phyloP scores from a whole-genome alignment of 148 eudicot species.

The Fagopyrum homotropicum region DNA sequence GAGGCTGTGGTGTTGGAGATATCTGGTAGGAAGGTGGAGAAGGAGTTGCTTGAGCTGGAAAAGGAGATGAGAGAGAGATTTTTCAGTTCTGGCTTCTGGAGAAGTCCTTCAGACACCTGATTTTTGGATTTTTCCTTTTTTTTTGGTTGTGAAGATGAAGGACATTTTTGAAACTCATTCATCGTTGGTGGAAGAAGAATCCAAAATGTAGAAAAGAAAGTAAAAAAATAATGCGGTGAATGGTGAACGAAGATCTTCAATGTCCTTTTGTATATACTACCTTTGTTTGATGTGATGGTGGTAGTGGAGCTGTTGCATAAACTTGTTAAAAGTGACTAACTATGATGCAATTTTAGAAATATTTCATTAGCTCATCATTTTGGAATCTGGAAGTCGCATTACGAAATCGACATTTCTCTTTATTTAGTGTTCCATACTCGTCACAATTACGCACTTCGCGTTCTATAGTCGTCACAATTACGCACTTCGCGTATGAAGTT shows the following conservation, averaged over 20 bases:
- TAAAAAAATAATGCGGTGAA: not conserved
- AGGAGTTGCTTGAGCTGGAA: slow-evolving; percentile 18
- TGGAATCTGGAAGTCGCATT: not conserved
- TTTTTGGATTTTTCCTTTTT: not conserved
- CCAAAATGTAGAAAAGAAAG: not conserved
- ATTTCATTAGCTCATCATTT: not conserved
- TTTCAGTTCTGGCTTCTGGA: slow-evolving; percentile 19
- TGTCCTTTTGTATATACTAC: not conserved
- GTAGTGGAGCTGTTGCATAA: not conserved
- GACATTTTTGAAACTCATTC: not conserved
- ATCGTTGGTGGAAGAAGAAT: not conserved
- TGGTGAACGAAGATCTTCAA: not conserved
- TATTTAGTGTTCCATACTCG: not conserved
- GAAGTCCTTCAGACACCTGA: slow-evolving; percentile 17
- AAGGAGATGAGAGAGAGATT: slow-evolving; percentile 21
- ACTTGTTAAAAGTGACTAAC: not conserved
- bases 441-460: too few species aligned
- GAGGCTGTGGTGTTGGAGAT: slow-evolving; percentile 13
- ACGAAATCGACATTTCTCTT: not conserved
- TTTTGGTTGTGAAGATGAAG: not conserved
- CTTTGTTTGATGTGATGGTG: not conserved
- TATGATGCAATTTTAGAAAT: not conserved
- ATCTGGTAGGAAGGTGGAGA: slow-evolving; percentile 15
- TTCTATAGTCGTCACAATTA: too few species aligned
- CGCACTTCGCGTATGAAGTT: too few species aligned